Conservation (phyloP, 75 land plant genomes). For the Cunninghamia lanceolata region DNA sequence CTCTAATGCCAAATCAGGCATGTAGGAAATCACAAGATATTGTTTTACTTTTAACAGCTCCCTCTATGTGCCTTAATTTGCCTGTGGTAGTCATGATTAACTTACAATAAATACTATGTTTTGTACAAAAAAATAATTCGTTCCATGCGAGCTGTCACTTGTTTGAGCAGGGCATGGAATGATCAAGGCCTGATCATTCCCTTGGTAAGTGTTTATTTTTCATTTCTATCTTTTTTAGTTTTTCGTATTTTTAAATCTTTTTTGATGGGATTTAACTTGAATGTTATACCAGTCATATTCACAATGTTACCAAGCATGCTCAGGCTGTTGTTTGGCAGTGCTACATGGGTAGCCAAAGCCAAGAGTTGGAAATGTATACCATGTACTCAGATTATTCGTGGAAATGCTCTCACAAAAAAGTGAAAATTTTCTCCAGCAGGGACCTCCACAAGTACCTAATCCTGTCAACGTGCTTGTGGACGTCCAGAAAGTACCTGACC, state of each 20-base stretch:
- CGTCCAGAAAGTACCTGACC: not conserved
- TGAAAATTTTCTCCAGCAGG: not conserved
- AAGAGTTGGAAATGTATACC: not conserved
- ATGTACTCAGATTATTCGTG: not conserved
- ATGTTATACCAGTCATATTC: not conserved
- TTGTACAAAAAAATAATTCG: not conserved
- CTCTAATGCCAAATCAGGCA: not conserved
- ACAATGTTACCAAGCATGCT: not conserved
- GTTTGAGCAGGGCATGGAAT: not conserved
- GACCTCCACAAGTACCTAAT: not conserved
- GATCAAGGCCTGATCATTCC: not conserved
- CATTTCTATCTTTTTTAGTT: not conserved
- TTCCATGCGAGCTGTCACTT: not conserved
- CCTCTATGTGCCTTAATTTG: not conserved
- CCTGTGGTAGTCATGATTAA: no score
- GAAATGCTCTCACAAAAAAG: not conserved
- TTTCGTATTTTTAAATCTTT: not conserved
- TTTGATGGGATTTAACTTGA: not conserved
- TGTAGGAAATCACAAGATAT: not conserved
- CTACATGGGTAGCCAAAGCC: not conserved
- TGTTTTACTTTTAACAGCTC: not conserved
- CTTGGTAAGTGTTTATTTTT: not conserved
- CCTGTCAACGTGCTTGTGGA: not conserved
- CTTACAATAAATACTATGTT: not conserved
- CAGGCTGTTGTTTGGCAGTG: not conserved